phyloP scores from a whole-genome alignment of 83 land plant genomes.

The Thuja plicata region DNA sequence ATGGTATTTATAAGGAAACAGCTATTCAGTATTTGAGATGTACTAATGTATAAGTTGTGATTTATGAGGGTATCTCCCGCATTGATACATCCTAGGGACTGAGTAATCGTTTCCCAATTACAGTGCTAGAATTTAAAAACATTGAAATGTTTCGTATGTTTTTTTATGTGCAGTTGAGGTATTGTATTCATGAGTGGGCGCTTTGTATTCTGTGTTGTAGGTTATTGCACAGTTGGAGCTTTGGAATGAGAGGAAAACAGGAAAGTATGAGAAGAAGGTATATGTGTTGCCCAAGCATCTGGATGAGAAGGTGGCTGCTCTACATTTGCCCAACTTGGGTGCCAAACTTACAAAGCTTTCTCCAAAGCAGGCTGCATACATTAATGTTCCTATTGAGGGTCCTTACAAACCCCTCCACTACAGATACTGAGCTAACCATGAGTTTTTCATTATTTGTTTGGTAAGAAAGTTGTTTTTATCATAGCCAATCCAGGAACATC shows the following conservation, averaged over 20 bases:
- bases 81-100: no score
- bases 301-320: slow-evolving; percentile 85
- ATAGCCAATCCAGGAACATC: no score
- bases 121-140: not conserved
- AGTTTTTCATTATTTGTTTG: no score
- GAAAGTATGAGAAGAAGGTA: slow-evolving; percentile 30
- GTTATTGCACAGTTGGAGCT: slow-evolving; percentile 75
- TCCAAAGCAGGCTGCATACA: slow-evolving; percentile 74
- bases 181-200: not conserved
- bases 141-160: not conserved
- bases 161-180: not conserved
- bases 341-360: slow-evolving; percentile 51
- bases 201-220: slow-evolving; percentile 17
- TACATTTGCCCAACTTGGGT: slow-evolving; percentile 78
- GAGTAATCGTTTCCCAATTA: no score
- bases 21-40: no score
- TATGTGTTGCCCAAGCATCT: slow-evolving; percentile 84
- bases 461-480: no score
- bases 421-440: slow-evolving; percentile 37
- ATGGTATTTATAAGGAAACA: not conserved
- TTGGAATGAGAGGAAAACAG: slow-evolving; percentile 85
- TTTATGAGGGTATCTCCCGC: no score
- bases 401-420: slow-evolving; percentile 79
- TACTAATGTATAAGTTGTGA: no score
- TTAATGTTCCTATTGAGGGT: slow-evolving; percentile 71